These are phyloP conservation scores for Neonectria sp. DNA, from an alignment of 2,329 filamentous ascomycete species.

Conservation along the genomic window DNA sequence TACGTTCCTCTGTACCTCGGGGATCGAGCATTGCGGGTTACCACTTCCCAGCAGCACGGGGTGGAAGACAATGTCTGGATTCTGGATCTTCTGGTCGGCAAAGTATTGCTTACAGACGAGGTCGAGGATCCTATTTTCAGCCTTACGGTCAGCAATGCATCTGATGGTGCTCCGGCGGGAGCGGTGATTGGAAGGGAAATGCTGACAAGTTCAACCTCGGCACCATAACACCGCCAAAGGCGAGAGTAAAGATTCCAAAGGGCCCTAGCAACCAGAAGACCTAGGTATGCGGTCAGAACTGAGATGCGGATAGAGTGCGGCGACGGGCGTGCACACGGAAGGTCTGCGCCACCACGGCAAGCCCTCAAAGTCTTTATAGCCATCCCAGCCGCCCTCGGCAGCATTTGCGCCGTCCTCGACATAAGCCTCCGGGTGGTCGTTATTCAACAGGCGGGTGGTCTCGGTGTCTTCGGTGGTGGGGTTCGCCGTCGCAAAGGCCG, in stretches of 20 bases:
- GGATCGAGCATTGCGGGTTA: slow-evolving; percentile 85
- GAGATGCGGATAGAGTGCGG: slow-evolving; percentile 2
- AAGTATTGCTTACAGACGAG: slow-evolving; percentile 90
- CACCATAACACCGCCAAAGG: slow-evolving; percentile 88
- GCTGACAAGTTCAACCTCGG: slow-evolving; percentile 86
- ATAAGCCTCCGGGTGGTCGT: slow-evolving; percentile 39
- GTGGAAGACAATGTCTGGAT: slow-evolving; percentile 72
- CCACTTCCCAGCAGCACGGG: slow-evolving; percentile 78
- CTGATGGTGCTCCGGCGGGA: neutral
- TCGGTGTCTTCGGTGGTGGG: slow-evolving; percentile 49
- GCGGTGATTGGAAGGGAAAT: neutral
- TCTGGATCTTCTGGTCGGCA: slow-evolving; percentile 71
- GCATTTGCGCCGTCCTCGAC: slow-evolving; percentile 31
- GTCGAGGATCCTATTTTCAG: slow-evolving; percentile 73
- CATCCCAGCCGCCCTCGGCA: slow-evolving; percentile 59
- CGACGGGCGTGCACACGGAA: slow-evolving; percentile 62
- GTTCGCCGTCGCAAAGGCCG: slow-evolving; percentile 1
- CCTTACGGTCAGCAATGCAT: slow-evolving; percentile 30
- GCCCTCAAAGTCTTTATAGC: slow-evolving; percentile 70
- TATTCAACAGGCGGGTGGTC: slow-evolving; percentile 57
- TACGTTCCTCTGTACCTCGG: slow-evolving; percentile 83
- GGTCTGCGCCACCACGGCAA: slow-evolving; percentile 75
- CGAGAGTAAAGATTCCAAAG: slow-evolving; percentile 85
- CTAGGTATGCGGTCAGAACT: slow-evolving; percentile 59
- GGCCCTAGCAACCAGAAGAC: slow-evolving; percentile 88